These are phyloP conservation scores for Tricholoma terreum DNA, from an alignment of 768 basidiomycete genomes.

Conservation along the genomic window DNA sequence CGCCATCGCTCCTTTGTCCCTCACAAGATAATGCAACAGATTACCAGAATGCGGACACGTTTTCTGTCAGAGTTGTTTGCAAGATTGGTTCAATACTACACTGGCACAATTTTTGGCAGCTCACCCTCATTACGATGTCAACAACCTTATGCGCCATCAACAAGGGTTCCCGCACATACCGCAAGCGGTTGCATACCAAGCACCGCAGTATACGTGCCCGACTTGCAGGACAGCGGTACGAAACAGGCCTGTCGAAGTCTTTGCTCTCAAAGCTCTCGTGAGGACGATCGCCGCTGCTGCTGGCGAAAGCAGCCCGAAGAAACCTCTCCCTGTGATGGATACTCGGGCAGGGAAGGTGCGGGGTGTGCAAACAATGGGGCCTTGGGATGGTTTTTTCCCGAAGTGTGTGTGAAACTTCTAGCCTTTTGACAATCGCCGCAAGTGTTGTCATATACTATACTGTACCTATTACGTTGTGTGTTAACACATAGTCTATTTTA, in stretches of 20 bases:
- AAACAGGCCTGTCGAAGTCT: conserved; percentile 56
- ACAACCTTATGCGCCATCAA: conserved; percentile 16
- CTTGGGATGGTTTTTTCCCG: conserved; percentile 51
- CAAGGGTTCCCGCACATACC: conserved; percentile 21
- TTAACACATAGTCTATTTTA: neutral
- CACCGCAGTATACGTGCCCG: conserved; percentile 59
- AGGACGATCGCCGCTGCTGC: conserved; percentile 44
- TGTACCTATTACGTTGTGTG: neutral
- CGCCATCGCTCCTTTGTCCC: neutral
- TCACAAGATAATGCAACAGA: conserved; percentile 29
- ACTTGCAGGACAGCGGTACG: conserved; percentile 54
- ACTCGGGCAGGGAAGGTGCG: conserved; percentile 17
- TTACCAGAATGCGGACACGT: conserved; percentile 68
- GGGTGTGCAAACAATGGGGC: conserved; percentile 14
- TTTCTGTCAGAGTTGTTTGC: conserved; percentile 61
- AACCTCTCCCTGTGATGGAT: conserved; percentile 11
- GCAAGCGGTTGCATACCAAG: conserved; percentile 20
- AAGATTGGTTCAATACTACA: conserved; percentile 50
- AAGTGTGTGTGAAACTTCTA: conserved; percentile 1
- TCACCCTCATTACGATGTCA: conserved; percentile 43
- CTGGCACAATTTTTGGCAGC: conserved; percentile 46
- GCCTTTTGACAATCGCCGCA: neutral
- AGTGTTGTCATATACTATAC: neutral
- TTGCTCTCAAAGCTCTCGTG: conserved; percentile 56
- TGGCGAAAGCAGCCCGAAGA: conserved; percentile 46